Percentiles rank a stretch among this genome's conserved stretches.
Evolutionary conservation across 2,329 filamentous ascomycete species (phyloP).

Genomic region (Pyrenophora tritici-repentis): DNA sequence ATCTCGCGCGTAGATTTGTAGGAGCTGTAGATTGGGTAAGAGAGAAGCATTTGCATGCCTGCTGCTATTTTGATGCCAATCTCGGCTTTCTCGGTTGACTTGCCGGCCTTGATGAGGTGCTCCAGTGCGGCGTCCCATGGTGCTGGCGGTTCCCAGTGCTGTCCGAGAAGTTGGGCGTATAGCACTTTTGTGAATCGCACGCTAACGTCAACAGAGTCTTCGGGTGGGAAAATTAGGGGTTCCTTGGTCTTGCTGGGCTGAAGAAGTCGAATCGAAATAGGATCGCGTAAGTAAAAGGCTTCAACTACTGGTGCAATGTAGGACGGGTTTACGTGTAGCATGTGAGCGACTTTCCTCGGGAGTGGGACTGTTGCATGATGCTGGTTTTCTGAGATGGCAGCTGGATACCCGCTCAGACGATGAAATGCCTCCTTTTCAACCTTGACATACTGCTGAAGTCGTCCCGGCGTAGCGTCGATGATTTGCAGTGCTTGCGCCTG

Average conservation of each 20-base stretch:
- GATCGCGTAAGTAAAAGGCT: slow-evolving; percentile 89
- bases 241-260: slow-evolving; percentile 55
- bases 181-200: slow-evolving; percentile 85
- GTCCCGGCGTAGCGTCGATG: slow-evolving; percentile 61
- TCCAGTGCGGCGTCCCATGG: slow-evolving; percentile 56
- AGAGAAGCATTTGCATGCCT: slow-evolving; percentile 86
- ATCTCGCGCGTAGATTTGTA: slow-evolving; percentile 75
- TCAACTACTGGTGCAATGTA: slow-evolving; percentile 84
- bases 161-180: slow-evolving; percentile 87
- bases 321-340: slow-evolving; percentile 75
- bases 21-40: slow-evolving; percentile 69
- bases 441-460: slow-evolving; percentile 71
- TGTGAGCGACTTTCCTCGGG: slow-evolving; percentile 78
- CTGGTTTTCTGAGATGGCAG: slow-evolving; percentile 72
- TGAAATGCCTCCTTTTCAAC: slow-evolving; percentile 92
- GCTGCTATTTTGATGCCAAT: slow-evolving; percentile 88
- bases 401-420: slow-evolving; percentile 80
- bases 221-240: slow-evolving; percentile 69
- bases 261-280: slow-evolving; percentile 72
- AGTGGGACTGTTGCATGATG: slow-evolving; percentile 76
- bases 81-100: slow-evolving; percentile 56
- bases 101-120: slow-evolving; percentile 34
- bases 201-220: slow-evolving; percentile 79
- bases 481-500: slow-evolving; percentile 67
- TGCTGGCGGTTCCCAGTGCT: slow-evolving; percentile 73